Evolutionary conservation across 2,329 filamentous ascomycete genomes (phyloP).

Genomic region (Cryphonectria radicalis): DNA sequence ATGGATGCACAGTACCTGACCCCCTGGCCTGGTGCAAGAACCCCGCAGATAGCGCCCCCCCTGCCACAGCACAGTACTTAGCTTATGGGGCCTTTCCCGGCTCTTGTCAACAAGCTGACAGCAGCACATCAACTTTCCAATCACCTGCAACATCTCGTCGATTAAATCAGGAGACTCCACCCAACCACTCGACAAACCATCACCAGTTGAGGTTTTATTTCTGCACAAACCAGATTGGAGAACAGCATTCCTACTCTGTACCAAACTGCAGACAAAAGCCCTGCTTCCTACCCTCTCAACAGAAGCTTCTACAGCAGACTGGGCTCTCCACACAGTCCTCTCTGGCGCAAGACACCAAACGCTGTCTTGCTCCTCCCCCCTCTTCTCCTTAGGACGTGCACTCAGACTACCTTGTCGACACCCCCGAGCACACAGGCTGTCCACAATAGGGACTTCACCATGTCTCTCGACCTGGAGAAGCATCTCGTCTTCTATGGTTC

Average conservation of each 20-base stretch:
- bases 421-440: background rate
- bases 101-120: background rate
- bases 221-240: background rate
- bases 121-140: constrained; percentile 4
- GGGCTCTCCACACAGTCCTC: background rate
- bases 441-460: constrained; percentile 36
- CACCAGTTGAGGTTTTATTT: background rate
- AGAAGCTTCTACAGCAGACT: background rate
- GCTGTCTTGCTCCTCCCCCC: background rate
- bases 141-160: background rate
- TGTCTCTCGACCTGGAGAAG: constrained; percentile 78
- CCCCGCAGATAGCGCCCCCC: background rate
- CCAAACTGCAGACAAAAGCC: background rate
- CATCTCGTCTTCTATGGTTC: constrained; percentile 84
- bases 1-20: background rate
- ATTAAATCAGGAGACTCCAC: constrained; percentile 7
- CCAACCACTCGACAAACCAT: background rate
- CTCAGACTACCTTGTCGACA: background rate
- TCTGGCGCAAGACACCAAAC: background rate
- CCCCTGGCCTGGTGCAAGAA: background rate
- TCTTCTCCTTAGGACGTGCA: background rate
- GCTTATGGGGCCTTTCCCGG: background rate
- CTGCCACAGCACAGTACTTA: background rate
- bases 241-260: background rate
- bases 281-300: background rate